Base-by-base conservation (phyloP, 805 yeast species). In the Pichia californica region DNA sequence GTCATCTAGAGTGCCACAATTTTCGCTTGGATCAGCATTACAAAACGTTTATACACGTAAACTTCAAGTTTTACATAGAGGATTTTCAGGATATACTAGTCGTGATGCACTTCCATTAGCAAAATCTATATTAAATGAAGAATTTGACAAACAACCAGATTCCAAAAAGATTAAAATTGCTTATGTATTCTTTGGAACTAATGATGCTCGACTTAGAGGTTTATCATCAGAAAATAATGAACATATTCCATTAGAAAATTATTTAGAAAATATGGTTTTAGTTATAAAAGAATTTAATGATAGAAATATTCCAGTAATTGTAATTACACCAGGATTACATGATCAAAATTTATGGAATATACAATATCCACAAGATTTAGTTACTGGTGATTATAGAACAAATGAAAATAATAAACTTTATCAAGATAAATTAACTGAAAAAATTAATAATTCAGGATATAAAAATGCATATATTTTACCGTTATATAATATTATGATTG, bases 131-230 rank as follows among this genome's bases (percentile, higher is more conserved):
- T 60, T 87, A 27, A 66, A 70, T 18, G 54, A 61, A 4, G 85
- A 79, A 47, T 62, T 74, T 37, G 67, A 64, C 42, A 29, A 46
- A 10, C 51, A 44, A 21, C 55, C 60, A 1, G 65, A 53, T 5
- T 51, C 47, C 4, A 57, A 62, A 31, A 57, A 61, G 45, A 63
- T 77, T 40, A 54, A 53, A 32, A 34, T 62, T 11, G 67, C 78
- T 46, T 76, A 79, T 10, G 64, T 88, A 2, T 88, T 83, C 56
- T 78, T 86, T 53, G 96, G 96, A 4, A 75, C 95, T 11, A 88
- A 88, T 55, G 97, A 88, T 59, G 70, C 74, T 4, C 50, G 64
- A 8, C 13, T 21, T 2, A 40, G 34, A 8, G 61, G 59, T 7
- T 66, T 57, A 1, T 72, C 71, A 5, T 54, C 57, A 3, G 78